phyloP scores from a whole-genome alignment of 2,329 filamentous ascomycete species.

The Colletotrichum scovillei region DNA sequence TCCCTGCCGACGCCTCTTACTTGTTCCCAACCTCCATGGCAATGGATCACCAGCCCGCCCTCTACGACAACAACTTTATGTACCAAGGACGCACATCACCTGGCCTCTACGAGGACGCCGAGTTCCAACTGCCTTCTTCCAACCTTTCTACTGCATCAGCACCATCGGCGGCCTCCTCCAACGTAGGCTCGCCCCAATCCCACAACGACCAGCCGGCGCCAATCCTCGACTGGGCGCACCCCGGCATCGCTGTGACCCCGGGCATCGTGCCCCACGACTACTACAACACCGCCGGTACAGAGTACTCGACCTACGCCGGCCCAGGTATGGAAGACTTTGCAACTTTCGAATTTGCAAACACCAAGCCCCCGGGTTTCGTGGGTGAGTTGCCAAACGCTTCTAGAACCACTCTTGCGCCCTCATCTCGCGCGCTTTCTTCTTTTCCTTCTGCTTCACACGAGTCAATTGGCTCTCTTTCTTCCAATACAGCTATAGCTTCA shows the following conservation, averaged over 20 bases:
- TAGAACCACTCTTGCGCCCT: slow-evolving; percentile 39
- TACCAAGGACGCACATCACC: slow-evolving; percentile 61
- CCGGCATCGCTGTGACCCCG: slow-evolving; percentile 70
- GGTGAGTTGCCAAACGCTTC: slow-evolving; percentile 63
- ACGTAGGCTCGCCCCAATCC: slow-evolving; percentile 75
- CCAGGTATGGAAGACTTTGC: slow-evolving; percentile 62
- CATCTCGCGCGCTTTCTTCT: slow-evolving; percentile 41
- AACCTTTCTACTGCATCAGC: slow-evolving; percentile 71
- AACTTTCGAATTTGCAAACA: slow-evolving; percentile 58
- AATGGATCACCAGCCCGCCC: slow-evolving; percentile 55
- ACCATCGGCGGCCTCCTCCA: slow-evolving; percentile 74
- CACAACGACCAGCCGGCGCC: slow-evolving; percentile 67
- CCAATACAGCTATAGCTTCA: background rate
- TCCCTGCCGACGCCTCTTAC: slow-evolving; percentile 58
- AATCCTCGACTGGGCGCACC: slow-evolving; percentile 68
- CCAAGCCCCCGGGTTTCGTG: slow-evolving; percentile 63
- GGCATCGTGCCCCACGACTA: slow-evolving; percentile 70
- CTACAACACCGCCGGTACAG: slow-evolving; percentile 62
- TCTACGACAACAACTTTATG: slow-evolving; percentile 62
- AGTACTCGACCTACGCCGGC: slow-evolving; percentile 65
- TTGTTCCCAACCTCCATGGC: slow-evolving; percentile 54
- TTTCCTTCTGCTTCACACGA: slow-evolving; percentile 40
- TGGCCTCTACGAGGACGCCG: slow-evolving; percentile 62
- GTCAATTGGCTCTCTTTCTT: slow-evolving; percentile 35
- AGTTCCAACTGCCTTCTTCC: slow-evolving; percentile 63